Conservation (phyloP, 1,284 basidiomycete genomes). For the Anthracocystis panici-leucophaei region DNA sequence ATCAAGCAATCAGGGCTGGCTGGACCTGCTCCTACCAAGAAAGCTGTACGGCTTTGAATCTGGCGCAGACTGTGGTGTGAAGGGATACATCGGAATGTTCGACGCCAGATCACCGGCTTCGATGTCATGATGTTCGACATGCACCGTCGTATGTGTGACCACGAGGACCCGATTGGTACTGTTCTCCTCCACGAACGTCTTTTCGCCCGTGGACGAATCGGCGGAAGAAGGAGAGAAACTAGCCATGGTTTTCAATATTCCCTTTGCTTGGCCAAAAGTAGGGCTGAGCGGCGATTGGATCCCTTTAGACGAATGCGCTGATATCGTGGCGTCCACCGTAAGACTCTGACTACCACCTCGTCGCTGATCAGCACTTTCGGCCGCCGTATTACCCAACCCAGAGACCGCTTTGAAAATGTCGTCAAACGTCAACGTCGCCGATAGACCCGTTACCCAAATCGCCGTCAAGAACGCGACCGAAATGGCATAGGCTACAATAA, state of each 20-base stretch:
- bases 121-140: constrained; percentile 1
- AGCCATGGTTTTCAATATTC: constrained; percentile 2
- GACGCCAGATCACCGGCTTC: neutral
- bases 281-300: neutral
- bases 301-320: neutral
- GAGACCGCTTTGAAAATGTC: constrained; percentile 20
- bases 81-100: neutral
- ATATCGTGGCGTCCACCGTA: neutral
- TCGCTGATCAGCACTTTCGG: neutral
- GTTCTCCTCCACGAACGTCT: neutral
- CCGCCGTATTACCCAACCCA: neutral
- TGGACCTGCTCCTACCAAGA: neutral
- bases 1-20: no score
- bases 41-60: neutral
- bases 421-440: constrained; percentile 22
- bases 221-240: constrained; percentile 12
- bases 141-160: constrained; percentile 4
- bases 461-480: constrained; percentile 9
- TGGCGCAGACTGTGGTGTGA: no score
- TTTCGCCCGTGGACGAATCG: neutral
- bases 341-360: neutral
- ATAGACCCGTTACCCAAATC: constrained; percentile 4
- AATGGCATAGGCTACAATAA: constrained; percentile 20
- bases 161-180: constrained; percentile 6
- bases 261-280: neutral